These are phyloP conservation scores for Saturnispora quitensis DNA, from an alignment of 805 yeast species.

Conservation along the genomic window DNA sequence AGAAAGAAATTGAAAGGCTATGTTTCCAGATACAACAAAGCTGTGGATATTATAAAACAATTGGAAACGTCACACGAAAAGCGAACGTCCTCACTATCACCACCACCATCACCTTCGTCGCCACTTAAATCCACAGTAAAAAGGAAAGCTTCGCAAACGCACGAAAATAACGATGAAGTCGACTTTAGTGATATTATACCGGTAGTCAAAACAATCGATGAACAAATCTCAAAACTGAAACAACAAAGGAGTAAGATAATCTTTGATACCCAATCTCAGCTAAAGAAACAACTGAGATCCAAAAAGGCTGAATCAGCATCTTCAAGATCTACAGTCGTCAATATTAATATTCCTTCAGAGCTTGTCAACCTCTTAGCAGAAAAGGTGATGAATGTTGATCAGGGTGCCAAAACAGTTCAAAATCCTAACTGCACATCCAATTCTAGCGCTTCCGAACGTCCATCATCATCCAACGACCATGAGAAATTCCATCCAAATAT, in stretches of 20 bases:
- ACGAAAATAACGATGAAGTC: neutral
- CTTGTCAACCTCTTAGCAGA: slow-evolving; percentile 3
- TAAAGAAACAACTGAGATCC: neutral
- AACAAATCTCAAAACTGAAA: slow-evolving; percentile 7
- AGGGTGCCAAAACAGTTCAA: neutral
- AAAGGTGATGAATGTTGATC: slow-evolving; percentile 3
- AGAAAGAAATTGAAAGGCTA: slow-evolving; percentile 14
- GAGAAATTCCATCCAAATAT: slow-evolving; percentile 2
- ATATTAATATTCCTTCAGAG: slow-evolving; percentile 5
- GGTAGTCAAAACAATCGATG: slow-evolving; percentile 7
- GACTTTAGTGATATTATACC: neutral
- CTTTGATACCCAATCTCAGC: neutral
- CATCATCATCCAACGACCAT: neutral
- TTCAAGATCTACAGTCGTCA: slow-evolving; percentile 4
- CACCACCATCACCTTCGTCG: neutral
- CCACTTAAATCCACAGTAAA: neutral
- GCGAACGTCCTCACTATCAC: neutral
- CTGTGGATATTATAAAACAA: neutral
- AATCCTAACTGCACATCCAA: neutral
- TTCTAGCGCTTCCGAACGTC: neutral
- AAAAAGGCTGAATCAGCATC: neutral
- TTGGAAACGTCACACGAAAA: neutral
- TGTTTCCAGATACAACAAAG: slow-evolving; percentile 6
- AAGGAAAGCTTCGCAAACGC: neutral
- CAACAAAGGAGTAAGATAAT: slow-evolving; percentile 5